Conservation (phyloP, 371 early-diverging fungal genomes). For the Cokeromyces recurvatus region DNA sequence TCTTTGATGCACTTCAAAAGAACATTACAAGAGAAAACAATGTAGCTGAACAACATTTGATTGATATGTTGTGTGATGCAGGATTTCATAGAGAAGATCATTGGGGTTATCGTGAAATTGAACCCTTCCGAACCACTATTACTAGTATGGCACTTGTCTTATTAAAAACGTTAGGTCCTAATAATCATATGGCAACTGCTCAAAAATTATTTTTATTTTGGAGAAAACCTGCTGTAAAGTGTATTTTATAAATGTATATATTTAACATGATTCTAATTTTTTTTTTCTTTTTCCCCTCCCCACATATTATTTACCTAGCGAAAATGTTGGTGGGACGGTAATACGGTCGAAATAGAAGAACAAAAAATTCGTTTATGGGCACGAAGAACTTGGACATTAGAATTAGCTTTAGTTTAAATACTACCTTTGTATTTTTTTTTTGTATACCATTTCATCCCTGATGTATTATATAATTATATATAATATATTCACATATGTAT, state of each 20-base stretch:
- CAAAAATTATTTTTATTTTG: slow-evolving; percentile 72
- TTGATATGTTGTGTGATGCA: slow-evolving; percentile 77
- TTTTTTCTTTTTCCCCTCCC: too few relatives aligned
- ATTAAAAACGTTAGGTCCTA: slow-evolving; percentile 67
- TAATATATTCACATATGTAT: too few relatives aligned
- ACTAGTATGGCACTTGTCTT: slow-evolving; percentile 62
- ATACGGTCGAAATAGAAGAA: slow-evolving; percentile 51
- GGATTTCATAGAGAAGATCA: slow-evolving; percentile 62
- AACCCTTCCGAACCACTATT: slow-evolving; percentile 56
- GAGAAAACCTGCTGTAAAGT: slow-evolving; percentile 73
- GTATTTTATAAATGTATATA: not conserved
- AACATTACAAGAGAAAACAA: slow-evolving; percentile 67
- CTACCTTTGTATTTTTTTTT: too few relatives aligned
- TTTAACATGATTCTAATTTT: too few relatives aligned
- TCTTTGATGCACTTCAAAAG: slow-evolving; percentile 66
- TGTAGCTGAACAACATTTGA: slow-evolving; percentile 69
- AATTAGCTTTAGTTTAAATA: slow-evolving; percentile 64
- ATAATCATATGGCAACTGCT: slow-evolving; percentile 63
- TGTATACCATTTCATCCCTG: too few relatives aligned
- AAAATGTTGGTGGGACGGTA: slow-evolving; percentile 83
- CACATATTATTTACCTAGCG: slow-evolving; percentile 37
- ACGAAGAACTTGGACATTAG: slow-evolving; percentile 75
- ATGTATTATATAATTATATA: too few relatives aligned
- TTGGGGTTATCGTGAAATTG: slow-evolving; percentile 71
- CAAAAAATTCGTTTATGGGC: slow-evolving; percentile 66